Evolutionary conservation across 2,329 filamentous ascomycete genomes (phyloP).

Genomic region (Aspergillus tanneri): DNA sequence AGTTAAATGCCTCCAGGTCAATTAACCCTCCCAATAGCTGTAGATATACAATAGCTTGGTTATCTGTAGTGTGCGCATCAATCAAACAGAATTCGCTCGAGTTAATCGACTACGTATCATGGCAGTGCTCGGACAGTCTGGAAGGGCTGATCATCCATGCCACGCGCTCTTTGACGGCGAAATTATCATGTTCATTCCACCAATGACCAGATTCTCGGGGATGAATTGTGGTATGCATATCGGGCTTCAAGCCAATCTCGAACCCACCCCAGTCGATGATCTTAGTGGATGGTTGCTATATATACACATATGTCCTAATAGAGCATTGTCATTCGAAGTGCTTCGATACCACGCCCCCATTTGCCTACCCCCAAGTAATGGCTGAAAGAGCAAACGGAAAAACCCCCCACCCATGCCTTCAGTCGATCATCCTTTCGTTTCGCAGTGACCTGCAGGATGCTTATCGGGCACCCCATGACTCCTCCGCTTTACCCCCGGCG

Average conservation of each 20-base stretch:
- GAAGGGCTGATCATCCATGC: not conserved
- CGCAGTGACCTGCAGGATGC: conserved; percentile 55
- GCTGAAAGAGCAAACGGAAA: conserved; percentile 32
- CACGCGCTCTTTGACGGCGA: not conserved
- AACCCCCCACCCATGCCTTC: conserved; percentile 30
- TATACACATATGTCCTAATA: not conserved
- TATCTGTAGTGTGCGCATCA: not conserved
- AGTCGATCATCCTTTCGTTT: conserved; percentile 27
- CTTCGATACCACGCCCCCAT: not conserved
- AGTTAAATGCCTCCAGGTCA: not conserved
- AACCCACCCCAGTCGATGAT: not conserved
- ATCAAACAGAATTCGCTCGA: not conserved
- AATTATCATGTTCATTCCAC: not conserved
- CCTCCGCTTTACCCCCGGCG: conserved; percentile 67
- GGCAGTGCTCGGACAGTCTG: not conserved
- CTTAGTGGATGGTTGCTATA: not conserved
- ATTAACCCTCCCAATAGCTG: not conserved
- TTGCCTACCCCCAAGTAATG: conserved; percentile 19
- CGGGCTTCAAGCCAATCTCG: conserved; percentile 1
- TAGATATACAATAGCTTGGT: not conserved
- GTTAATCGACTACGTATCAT: not conserved
- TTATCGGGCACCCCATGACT: conserved; percentile 64
- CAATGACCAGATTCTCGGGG: not conserved
- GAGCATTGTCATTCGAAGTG: not conserved
- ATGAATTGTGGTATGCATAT: not conserved